A percentile compares a stretch with the other conserved stretches of the same genome.
Conservation (phyloP, 2,329 filamentous ascomycete species). For the Cordyceps fumosorosea region DNA sequence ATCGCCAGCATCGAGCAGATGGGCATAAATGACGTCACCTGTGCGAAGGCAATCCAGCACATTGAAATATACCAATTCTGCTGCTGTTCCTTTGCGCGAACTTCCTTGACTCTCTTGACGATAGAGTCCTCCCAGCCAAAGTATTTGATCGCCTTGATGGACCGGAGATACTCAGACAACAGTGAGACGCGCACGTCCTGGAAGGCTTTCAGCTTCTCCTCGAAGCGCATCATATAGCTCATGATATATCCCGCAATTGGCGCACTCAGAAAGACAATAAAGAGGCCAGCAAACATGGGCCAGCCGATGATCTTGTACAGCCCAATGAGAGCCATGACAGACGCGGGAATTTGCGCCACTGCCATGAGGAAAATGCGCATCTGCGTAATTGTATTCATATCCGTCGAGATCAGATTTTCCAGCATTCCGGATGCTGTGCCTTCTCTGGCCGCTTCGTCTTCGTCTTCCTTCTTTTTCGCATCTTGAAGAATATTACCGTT, state of each 20-base stretch:
- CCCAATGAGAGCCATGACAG: constrained; percentile 40
- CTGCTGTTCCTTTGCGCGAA: constrained; percentile 45
- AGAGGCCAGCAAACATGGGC: constrained; percentile 46
- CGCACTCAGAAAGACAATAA: constrained; percentile 37
- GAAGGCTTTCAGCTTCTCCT: constrained; percentile 44
- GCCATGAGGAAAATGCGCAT: constrained; percentile 40
- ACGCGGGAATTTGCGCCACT: constrained; percentile 34
- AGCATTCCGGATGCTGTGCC: constrained; percentile 43
- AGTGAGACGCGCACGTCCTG: constrained; percentile 52
- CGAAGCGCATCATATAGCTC: constrained; percentile 37
- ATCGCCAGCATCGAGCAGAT: constrained; percentile 47
- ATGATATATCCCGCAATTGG: constrained; percentile 45
- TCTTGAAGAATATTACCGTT: constrained; percentile 43
- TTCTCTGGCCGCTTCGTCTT: constrained; percentile 24
- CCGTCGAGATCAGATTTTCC: constrained; percentile 52
- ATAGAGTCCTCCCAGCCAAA: constrained; percentile 54
- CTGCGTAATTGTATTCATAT: constrained; percentile 51
- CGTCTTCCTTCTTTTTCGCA: constrained; percentile 22
- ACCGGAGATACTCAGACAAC: constrained; percentile 51
- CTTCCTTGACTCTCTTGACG: constrained; percentile 40
- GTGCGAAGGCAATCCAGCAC: constrained; percentile 37
- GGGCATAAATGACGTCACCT: constrained; percentile 46
- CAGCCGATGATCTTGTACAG: constrained; percentile 51
- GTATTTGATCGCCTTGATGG: constrained; percentile 54
- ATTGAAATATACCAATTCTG: constrained; percentile 48